Conservation (phyloP, 352 stramenopile species). For the Globisporangium recalcitrans region DNA sequence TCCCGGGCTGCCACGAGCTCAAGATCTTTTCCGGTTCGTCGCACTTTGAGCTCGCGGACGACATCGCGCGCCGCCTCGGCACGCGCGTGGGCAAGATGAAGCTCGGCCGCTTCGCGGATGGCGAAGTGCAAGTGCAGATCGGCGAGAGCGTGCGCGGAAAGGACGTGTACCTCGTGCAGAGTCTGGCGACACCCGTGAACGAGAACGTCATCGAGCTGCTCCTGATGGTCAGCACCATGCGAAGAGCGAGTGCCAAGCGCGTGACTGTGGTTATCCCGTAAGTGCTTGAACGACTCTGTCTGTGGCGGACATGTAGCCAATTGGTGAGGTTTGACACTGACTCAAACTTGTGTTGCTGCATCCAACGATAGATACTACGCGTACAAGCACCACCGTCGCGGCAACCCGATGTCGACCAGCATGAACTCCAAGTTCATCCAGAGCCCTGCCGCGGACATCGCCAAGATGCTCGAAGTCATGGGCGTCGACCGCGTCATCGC, state of each 20-base stretch:
- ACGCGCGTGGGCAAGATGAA: constrained; percentile 86
- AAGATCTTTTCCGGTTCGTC: constrained; percentile 92
- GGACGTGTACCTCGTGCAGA: constrained; percentile 94
- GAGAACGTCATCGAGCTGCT: constrained; percentile 94
- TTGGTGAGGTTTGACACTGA: constrained; percentile 1
- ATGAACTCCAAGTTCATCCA: constrained; percentile 91
- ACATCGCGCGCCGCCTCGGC: constrained; percentile 85
- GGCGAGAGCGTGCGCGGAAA: constrained; percentile 90
- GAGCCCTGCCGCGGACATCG: constrained; percentile 81
- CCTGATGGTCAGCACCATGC: constrained; percentile 93
- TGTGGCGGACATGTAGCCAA: not conserved
- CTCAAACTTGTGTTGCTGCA: not conserved
- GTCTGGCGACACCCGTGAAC: constrained; percentile 88
- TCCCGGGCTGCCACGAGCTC: constrained; percentile 89
- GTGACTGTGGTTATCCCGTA: constrained; percentile 93
- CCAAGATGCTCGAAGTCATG: constrained; percentile 93
- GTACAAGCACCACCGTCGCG: constrained; percentile 91
- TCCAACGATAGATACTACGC: constrained; percentile 73
- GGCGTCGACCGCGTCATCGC: constrained; percentile 92
- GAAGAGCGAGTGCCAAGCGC: constrained; percentile 90
- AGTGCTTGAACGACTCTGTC: constrained; percentile 17
- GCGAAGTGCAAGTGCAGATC: constrained; percentile 91
- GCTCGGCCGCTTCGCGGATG: constrained; percentile 88
- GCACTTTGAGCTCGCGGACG: constrained; percentile 86
- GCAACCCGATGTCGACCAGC: constrained; percentile 79